Evolutionary conservation across 2,329 filamentous ascomycete genomes (phyloP).

Genomic region (Sporothrix schenckii): DNA sequence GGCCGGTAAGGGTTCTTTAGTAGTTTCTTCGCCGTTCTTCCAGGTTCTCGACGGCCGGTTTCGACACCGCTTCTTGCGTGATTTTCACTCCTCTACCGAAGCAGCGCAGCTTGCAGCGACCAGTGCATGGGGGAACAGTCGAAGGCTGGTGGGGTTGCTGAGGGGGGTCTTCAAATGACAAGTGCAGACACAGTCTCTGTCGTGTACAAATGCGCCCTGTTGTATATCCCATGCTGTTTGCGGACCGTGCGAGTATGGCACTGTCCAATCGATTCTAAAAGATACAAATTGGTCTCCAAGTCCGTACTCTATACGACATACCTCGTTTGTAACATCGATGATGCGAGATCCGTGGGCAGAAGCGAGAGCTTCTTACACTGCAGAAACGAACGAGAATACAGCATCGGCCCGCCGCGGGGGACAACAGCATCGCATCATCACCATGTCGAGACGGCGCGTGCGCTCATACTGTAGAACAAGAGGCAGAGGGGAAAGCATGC

Average conservation of each 20-base stretch:
- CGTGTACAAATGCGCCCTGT: not conserved
- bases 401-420: not conserved
- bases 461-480: slow-evolving; percentile 14
- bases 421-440: not conserved
- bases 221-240: not conserved
- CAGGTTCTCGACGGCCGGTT: not conserved
- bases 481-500: not conserved
- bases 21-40: not conserved
- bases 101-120: slow-evolving; percentile 1
- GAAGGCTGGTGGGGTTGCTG: slow-evolving; percentile 8
- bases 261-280: not conserved
- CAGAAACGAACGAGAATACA: not conserved
- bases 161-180: not conserved
- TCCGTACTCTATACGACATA: not conserved
- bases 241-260: not conserved
- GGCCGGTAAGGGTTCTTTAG: not conserved
- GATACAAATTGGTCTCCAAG: too few species aligned
- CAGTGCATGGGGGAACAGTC: not conserved
- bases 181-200: not conserved
- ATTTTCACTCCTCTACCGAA: slow-evolving; percentile 13
- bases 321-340: not conserved
- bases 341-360: not conserved
- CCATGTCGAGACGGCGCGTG: not conserved
- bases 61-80: slow-evolving; percentile 23
- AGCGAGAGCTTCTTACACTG: not conserved